A percentile compares a stretch with the other conserved stretches of the same genome.
Evolutionary conservation across 768 basidiomycete genomes (phyloP).

Genomic region (Boletus pseudopeckii): DNA sequence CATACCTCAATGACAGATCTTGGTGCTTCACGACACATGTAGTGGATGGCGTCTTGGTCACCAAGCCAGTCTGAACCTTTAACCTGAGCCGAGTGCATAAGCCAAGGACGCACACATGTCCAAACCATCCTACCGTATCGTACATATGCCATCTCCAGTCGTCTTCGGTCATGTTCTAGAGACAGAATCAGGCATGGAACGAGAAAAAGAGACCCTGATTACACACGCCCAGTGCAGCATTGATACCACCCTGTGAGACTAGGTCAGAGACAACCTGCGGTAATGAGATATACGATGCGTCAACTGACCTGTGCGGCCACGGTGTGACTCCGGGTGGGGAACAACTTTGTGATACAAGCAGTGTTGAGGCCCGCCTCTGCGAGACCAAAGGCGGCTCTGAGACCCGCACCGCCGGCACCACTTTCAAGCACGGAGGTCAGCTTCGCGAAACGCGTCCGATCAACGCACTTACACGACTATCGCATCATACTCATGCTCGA

Average conservation of each 20-base stretch:
- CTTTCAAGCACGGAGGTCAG: constrained; percentile 40
- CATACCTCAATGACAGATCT: constrained; percentile 86
- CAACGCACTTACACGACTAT: constrained; percentile 87
- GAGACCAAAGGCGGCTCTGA: constrained; percentile 96
- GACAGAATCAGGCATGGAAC: constrained; percentile 3
- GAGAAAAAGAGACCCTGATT: neutral
- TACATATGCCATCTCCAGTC: constrained; percentile 99
- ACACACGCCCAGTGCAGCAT: constrained; percentile 90
- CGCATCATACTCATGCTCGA: constrained; percentile 99
- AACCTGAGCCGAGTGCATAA: constrained; percentile 51
- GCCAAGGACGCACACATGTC: constrained; percentile 3
- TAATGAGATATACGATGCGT: neutral
- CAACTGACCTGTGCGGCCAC: constrained; percentile 87
- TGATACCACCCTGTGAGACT: constrained; percentile 81
- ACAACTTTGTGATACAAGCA: constrained; percentile 98
- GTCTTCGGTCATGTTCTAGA: constrained; percentile 97
- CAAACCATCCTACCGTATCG: constrained; percentile 63
- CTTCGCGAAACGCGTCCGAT: neutral
- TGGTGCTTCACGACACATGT: constrained; percentile 98
- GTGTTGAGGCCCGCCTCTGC: constrained; percentile 99
- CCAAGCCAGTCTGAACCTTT: constrained; percentile 99
- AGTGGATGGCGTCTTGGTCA: constrained; percentile 99
- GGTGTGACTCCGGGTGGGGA: constrained; percentile 97
- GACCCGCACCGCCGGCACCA: constrained; percentile 96
- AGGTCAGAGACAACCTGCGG: constrained; percentile 11